Base-by-base conservation (phyloP, 75 land plant genomes). In the Cunninghamia lanceolata region DNA sequence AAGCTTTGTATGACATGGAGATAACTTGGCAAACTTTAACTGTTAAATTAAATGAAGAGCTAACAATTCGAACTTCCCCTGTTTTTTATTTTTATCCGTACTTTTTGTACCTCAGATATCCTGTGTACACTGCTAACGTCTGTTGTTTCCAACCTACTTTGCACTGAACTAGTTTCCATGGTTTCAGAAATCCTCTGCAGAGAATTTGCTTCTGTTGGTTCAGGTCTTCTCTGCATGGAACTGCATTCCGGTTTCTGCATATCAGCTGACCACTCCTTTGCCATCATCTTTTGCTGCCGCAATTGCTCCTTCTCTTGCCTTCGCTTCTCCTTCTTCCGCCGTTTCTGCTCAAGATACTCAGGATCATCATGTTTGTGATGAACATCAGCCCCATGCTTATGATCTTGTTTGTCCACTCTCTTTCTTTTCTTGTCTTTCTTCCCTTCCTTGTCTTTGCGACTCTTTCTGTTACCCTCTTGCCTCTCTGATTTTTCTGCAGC, bases 281-380 rank as follows among this genome's bases (percentile, higher is more conserved):
- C 46, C 30, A 8, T 45, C 4, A 38, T n/a, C 11, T 50, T 74
- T 43, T 54, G 47, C n/a, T 45, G 3, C 32, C 84, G 68, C 8
- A 36, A 50, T 75, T 77, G 71, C 71, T 81, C 87, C 82, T 91
- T 91, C 86, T 90, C 90, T 68, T 73, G 45, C 42, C 82, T 34
- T 74, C 84, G 85, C 79, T 85, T 88, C 87, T 88, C 93, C 39
- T 91, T 91, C 90, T 92, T 92, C 34, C 52, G 87, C 35, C 94
- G 89, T 82, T 94, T 96, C 86, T 80, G 82, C 87, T 96, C 99
- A 45, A 90, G 85, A 80, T 95, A 95, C 81, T 94, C 95, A 3
- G 97, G 92, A 90, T 96, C 99, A 83, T 84, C 86, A 82, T 84
- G 90, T 80, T 88, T 90, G 81, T 85, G 82, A 45, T 54, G 87